Evolutionary conservation across 2,329 filamentous ascomycete species (phyloP), one percentile per base, ranked within the genome.

Genomic region (Fusarium equiseti): DNA sequence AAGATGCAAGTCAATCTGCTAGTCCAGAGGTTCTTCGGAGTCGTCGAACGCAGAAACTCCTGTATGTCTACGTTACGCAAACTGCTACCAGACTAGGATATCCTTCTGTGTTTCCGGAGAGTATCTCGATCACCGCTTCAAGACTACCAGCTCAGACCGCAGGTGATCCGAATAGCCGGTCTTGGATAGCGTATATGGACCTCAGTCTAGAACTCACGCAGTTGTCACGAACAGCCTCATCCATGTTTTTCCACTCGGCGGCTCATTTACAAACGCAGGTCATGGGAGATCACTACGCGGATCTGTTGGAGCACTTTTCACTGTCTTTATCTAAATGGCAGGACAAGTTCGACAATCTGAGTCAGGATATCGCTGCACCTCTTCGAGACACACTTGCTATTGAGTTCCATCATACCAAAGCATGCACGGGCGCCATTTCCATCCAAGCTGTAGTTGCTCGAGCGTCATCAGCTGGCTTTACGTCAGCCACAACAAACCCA

Each of bases 171-270:
- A 3, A 9, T n/a, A 26, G 62, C 7, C 42, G 49, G n/a, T 55
- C 52, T 1, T 70, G 66, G 57, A 35, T 43, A 11, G 31, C 57
- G 6, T 71, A 74, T 7, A 74, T 74, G 69, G 63, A 67, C 6
- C 43, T 71, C n/a, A 65, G 59, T 7, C 11, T 69, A 8, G 71
- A 72, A 3, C 52, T 74, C 12, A 72, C 63, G 1, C 72, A 70
- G 22, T 32, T 74, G 3, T 68, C 64, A 1, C 55, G 66, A 2
- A 70, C 70, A 13, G 66, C 69, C 7, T 72, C 67, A 3, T 68
- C 71, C 10, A 63, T 74, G 63, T 74, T 74, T n/a, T 74, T 74
- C 22, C 72, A 69, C 9, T 74, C 72, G 2, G 51, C 57, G 10
- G 24, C 32, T 2, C 64, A 74, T n/a, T 24, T 72, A 7, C 66